Evolutionary conservation across 2,329 filamentous ascomycete genomes (phyloP), one percentile per base, ranked within the genome.

Genomic region (Fusarium armeniacum): DNA sequence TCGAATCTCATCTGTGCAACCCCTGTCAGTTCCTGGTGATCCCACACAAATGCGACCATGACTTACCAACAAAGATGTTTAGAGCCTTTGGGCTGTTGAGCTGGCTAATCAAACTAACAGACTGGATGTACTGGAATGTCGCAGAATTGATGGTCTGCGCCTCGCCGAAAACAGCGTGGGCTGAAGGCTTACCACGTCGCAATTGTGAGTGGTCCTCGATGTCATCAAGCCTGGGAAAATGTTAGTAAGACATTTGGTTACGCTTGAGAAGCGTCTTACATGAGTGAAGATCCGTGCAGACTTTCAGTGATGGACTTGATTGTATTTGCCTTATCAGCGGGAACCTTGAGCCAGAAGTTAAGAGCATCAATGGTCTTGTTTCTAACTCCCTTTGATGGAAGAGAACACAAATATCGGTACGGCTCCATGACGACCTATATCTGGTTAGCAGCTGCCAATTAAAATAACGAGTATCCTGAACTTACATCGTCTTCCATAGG

Each of bases 141-240:
- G 62, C 62, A 6, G 58, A 41, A 2, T 65, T 65, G 2, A 65
- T 65, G 32, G 62, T 35, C 28, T 65, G 62, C 0, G 62, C 51
- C 24, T 45, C 18, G 2, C 62, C 58, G 4, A 62, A 62, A 1
- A 65, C 40, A 1, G 58, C 50, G 3, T 65, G 62, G 1, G 58
- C 45, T 1, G 62, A 62, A 4, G 62, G 62, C 22, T 65, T 50
- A 5, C 62, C 62, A 3, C 62, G 50, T 18, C 58, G 28, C 9
- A 65, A 28, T 1, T 40, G 58, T 3, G 62, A 65, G 6, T 43
- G 16, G 1, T 65, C 62, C 12, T 65, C 44, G 8, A 65, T 51
- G 12, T 65, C 62, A 36, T 65, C 62, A 6, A 65, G 35, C 30
- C 62, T 64, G 15, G 4, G 3, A 9, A 10, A 18, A 2, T 5